Conservation (phyloP, 192 early-diverging fungal genomes). For the Kappamyces sp. region DNA sequence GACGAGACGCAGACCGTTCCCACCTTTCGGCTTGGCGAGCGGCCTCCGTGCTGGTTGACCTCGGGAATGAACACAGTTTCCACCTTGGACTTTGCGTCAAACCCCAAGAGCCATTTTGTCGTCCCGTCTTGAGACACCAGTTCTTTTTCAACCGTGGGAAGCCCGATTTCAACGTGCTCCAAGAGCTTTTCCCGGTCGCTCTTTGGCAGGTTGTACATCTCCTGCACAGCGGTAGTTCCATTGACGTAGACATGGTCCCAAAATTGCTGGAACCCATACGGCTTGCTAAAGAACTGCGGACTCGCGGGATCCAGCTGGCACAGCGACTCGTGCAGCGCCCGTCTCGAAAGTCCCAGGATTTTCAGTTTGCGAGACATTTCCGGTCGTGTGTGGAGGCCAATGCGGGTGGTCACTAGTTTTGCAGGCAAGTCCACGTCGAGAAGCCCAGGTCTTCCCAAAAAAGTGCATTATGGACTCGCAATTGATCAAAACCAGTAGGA, state of each 20-base stretch:
- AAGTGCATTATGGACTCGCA: constrained; percentile 27
- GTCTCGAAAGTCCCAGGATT: no score
- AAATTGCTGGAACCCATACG: no score
- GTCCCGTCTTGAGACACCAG: constrained; percentile 38
- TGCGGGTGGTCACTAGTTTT: no score
- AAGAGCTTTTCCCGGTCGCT: not conserved
- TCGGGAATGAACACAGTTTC: constrained; percentile 78
- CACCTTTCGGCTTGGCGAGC: constrained; percentile 14
- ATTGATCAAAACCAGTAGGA: constrained; percentile 34
- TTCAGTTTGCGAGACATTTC: no score
- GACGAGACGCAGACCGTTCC: constrained; percentile 76
- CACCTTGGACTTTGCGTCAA: constrained; percentile 42
- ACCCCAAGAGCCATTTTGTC: constrained; percentile 38
- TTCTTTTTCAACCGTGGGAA: not conserved
- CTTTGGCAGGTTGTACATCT: not conserved
- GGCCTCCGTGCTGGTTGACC: constrained; percentile 17
- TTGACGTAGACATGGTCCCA: no score
- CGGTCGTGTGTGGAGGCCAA: no score
- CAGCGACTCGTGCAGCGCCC: no score
- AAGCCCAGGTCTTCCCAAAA: no score
- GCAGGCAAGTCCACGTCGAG: no score
- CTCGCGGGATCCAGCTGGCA: no score
- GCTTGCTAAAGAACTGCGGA: no score
- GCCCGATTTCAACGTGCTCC: constrained; percentile 5
- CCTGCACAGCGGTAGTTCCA: not conserved